Percentiles rank a stretch among this genome's conserved stretches.
These are phyloP conservation scores for Chalaropsis ovoidea DNA, from an alignment of 2,329 filamentous ascomycete genomes.

Conservation along the genomic window DNA sequence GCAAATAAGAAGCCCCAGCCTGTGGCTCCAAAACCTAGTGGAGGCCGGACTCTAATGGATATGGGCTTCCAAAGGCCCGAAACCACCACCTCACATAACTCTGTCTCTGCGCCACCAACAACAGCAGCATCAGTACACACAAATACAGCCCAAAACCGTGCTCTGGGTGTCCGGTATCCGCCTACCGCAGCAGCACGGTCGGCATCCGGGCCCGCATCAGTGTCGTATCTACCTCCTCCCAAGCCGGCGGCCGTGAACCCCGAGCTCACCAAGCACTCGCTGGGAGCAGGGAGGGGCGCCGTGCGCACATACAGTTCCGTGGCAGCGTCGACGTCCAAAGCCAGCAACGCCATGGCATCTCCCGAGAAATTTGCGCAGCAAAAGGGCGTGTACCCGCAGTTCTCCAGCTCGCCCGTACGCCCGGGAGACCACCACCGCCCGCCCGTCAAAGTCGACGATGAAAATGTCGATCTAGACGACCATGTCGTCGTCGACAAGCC, in stretches of 20 bases:
- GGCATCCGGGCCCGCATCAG: not conserved
- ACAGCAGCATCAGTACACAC: not conserved
- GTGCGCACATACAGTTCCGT: not conserved
- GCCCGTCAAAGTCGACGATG: conserved; percentile 22
- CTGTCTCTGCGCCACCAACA: not conserved
- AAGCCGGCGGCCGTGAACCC: conserved; percentile 29
- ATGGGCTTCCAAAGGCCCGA: not conserved
- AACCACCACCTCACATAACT: not conserved
- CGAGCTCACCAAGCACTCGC: conserved; percentile 35
- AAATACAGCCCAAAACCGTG: not conserved
- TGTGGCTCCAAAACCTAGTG: not conserved
- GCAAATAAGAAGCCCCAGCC: conserved; percentile 21
- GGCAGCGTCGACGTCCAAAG: conserved; percentile 25
- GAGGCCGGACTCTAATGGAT: not conserved
- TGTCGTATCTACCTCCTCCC: not conserved
- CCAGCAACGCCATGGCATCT: not conserved
- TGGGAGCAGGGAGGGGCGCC: conserved; percentile 29
- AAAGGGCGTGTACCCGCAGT: conserved; percentile 43
- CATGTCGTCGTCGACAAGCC: conserved; percentile 34
- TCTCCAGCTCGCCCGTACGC: conserved; percentile 48
- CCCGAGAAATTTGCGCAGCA: conserved; percentile 11
- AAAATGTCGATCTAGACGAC: conserved; percentile 30
- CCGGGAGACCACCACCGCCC: conserved; percentile 25
- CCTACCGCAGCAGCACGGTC: not conserved
- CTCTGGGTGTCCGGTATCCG: not conserved